A percentile compares a stretch with the other conserved stretches of the same genome.
phyloP scores from a whole-genome alignment of 2,329 filamentous ascomycete genomes.

The Tolypocladium nubicola region DNA sequence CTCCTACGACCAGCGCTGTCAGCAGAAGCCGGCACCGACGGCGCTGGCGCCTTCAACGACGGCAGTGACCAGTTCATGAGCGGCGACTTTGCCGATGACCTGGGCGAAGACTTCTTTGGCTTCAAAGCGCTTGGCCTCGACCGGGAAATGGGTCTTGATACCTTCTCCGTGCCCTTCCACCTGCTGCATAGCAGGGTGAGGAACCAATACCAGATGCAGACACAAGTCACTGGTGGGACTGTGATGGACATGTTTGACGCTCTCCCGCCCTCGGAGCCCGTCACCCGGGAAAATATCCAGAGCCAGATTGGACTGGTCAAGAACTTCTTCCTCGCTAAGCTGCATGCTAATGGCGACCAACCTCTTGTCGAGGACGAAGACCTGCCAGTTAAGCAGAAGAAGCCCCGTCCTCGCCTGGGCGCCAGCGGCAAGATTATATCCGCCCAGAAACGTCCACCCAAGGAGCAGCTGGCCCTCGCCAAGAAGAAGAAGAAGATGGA shows the following conservation, averaged over 20 bases:
- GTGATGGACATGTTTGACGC: conserved; percentile 54
- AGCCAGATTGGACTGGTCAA: conserved; percentile 79
- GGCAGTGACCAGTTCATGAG: conserved; percentile 95
- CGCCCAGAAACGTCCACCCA: conserved; percentile 70
- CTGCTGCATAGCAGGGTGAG: conserved; percentile 85
- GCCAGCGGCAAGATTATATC: conserved; percentile 78
- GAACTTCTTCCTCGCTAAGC: conserved; percentile 82
- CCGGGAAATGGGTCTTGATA: conserved; percentile 78
- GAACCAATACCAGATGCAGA: conserved; percentile 72
- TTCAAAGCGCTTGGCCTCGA: conserved; percentile 93
- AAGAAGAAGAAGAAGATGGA: conserved; percentile 82
- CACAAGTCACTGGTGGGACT: conserved; percentile 47
- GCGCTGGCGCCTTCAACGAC: conserved; percentile 85
- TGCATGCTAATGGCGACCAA: conserved; percentile 71
- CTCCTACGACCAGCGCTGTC: conserved; percentile 80
- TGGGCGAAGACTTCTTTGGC: conserved; percentile 97
- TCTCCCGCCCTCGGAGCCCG: conserved; percentile 60
- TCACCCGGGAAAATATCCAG: conserved; percentile 68
- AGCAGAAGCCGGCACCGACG: conserved; percentile 65
- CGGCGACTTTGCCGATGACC: conserved; percentile 94
- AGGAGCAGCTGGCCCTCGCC: conserved; percentile 72
- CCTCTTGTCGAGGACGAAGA: conserved; percentile 91
- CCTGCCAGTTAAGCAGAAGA: conserved; percentile 82
- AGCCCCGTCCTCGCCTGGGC: conserved; percentile 52
- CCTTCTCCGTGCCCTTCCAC: conserved; percentile 85